Percentiles rank a stretch among this genome's conserved stretches.
Evolutionary conservation across 202 grass and related monocot species (phyloP).

Genomic region (Saccharum hybrid): DNA sequence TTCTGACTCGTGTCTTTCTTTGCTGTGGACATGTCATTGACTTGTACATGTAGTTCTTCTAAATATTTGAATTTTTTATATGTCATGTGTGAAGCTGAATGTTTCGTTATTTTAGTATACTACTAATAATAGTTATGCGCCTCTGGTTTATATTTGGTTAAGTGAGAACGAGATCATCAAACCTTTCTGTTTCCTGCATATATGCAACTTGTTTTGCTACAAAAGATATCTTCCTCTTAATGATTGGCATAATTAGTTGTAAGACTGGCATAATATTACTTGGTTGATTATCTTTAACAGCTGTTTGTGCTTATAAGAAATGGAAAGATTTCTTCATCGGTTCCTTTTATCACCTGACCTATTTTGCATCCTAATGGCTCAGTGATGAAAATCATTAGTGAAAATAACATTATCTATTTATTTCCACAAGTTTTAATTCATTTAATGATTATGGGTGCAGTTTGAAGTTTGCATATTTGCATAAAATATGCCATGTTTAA

Average conservation of each 20-base stretch:
- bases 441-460: conserved; percentile 7
- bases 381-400: conserved; percentile 25
- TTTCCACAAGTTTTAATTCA: conserved; percentile 1
- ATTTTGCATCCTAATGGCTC: conserved; percentile 28
- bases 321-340: conserved; percentile 24
- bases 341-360: conserved; percentile 28
- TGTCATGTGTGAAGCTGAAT: conserved; percentile 29
- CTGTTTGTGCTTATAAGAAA: not conserved
- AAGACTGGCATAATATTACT: conserved; percentile 7
- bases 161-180: conserved; percentile 11
- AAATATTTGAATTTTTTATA: conserved; percentile 5
- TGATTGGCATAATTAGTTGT: not conserved
- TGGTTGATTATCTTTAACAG: conserved; percentile 31
- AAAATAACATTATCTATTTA: conserved; percentile 16
- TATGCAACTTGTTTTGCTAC: conserved; percentile 37
- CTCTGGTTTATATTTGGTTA: conserved; percentile 35
- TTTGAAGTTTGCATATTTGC: conserved; percentile 34
- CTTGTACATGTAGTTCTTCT: not conserved
- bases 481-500: conserved; percentile 37
- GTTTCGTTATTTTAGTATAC: not conserved
- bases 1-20: not conserved
- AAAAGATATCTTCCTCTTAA: conserved; percentile 27
- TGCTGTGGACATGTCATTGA: not conserved
- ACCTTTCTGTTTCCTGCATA: conserved; percentile 34
- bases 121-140: conserved; percentile 7